Evolutionary conservation across 2,329 filamentous ascomycete species (phyloP).

Genomic region (Cylindrodendrum hubeiense): DNA sequence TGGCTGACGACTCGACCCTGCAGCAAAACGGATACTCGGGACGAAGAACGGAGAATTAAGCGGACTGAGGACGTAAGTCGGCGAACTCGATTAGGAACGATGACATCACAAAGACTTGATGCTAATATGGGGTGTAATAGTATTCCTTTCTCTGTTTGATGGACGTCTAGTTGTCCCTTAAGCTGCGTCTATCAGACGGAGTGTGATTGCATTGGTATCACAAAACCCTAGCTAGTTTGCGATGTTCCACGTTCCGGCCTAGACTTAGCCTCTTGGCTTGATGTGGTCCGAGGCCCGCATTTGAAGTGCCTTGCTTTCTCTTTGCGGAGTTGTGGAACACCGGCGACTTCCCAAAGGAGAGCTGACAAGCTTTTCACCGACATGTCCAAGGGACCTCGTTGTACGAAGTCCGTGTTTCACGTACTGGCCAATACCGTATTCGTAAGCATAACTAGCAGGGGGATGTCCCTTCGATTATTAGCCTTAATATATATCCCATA

Average conservation of each 20-base stretch:
- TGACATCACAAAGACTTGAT: neutral
- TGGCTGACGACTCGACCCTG: slow-evolving; percentile 22
- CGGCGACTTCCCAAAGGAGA: neutral
- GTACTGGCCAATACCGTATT: neutral
- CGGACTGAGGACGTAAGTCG: slow-evolving; percentile 1
- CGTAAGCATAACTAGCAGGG: slow-evolving; percentile 1
- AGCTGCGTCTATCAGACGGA: neutral
- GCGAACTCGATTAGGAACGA: neutral
- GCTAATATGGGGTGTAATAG: neutral
- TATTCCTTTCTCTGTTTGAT: neutral
- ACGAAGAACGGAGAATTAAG: slow-evolving; percentile 4
- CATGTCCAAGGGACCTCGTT: neutral
- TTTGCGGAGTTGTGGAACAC: neutral
- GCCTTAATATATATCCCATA: slow-evolving; percentile 91
- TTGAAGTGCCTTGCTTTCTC: neutral
- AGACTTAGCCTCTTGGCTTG: neutral
- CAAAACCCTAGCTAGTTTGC: too few relatives aligned
- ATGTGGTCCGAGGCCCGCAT: neutral
- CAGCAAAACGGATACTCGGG: slow-evolving; percentile 30
- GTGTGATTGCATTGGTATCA: too few relatives aligned
- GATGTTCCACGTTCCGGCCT: neutral
- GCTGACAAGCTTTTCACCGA: neutral
- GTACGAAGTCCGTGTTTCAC: neutral
- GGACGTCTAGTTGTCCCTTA: neutral
- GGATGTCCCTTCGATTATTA: neutral